A percentile compares a stretch with the other conserved stretches of the same genome.
Evolutionary conservation across 1,139 yeast species (phyloP).

Genomic region (Groenewaldozyma auringiensis): DNA sequence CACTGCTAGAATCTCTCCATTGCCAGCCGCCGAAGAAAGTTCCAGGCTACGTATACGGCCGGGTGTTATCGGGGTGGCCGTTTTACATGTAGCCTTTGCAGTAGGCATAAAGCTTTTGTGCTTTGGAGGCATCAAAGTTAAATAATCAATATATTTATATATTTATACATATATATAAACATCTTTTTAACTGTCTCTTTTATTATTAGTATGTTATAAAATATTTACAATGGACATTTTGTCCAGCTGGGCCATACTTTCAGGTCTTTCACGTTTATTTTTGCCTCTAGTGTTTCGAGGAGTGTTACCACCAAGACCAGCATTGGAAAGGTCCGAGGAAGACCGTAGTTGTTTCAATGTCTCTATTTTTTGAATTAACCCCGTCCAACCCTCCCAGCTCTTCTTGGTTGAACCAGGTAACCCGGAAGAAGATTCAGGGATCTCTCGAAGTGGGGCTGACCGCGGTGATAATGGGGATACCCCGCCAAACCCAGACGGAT

Average conservation of each 20-base stretch:
- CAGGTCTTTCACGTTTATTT: slow-evolving; percentile 7
- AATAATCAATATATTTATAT: too few species aligned
- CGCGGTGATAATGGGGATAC: not conserved
- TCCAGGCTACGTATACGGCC: slow-evolving; percentile 20
- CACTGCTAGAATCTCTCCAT: slow-evolving; percentile 25
- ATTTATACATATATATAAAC: too few species aligned
- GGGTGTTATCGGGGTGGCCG: slow-evolving; percentile 26
- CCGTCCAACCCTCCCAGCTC: slow-evolving; percentile 3
- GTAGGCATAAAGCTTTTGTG: slow-evolving; percentile 33
- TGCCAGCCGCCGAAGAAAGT: slow-evolving; percentile 22
- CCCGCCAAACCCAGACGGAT: not conserved
- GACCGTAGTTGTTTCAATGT: not conserved
- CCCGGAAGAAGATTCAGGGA: not conserved
- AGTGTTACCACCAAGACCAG: not conserved
- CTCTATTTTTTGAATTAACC: slow-evolving; percentile 1
- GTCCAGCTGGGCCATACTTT: slow-evolving; percentile 9
- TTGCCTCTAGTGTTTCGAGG: not conserved
- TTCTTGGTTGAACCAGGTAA: not conserved
- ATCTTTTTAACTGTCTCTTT: too few species aligned
- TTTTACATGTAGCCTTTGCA: slow-evolving; percentile 33
- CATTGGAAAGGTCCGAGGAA: not conserved
- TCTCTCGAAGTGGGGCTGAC: not conserved
- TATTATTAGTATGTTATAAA: slow-evolving; percentile 12
- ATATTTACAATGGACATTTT: slow-evolving; percentile 24
- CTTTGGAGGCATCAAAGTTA: slow-evolving; percentile 23